A percentile compares a stretch with the other conserved stretches of the same genome.
Conservation (phyloP, 495 filamentous ascomycete species). For the Cenococcum geophilum region DNA sequence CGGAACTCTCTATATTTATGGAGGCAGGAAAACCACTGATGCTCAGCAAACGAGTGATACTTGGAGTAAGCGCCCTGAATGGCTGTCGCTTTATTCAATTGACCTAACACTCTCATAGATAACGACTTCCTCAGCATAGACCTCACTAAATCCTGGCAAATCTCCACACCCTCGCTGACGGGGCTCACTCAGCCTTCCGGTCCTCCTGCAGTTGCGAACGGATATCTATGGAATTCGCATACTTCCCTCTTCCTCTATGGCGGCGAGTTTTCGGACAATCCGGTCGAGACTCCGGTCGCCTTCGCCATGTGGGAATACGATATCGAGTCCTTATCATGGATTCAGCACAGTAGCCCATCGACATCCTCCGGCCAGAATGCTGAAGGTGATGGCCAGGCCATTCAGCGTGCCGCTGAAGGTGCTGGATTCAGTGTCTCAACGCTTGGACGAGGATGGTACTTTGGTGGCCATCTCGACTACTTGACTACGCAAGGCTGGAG, state of each 20-base stretch:
- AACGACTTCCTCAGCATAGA: conserved; percentile 65
- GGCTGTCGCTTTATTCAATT: background rate
- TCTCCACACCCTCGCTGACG: conserved; percentile 52
- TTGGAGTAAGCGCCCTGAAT: conserved; percentile 53
- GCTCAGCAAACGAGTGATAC: conserved; percentile 50
- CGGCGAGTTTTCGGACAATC: conserved; percentile 60
- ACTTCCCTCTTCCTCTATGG: conserved; percentile 65
- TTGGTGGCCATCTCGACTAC: conserved; percentile 65
- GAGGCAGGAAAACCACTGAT: conserved; percentile 52
- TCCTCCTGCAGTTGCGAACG: conserved; percentile 62
- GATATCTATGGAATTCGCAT: conserved; percentile 65
- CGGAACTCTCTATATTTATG: conserved; percentile 70
- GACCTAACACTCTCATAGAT: conserved; percentile 43
- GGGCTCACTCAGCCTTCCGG: conserved; percentile 60
- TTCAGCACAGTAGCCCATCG: conserved; percentile 49
- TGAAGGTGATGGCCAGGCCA: conserved; percentile 44
- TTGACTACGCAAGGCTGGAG: conserved; percentile 67
- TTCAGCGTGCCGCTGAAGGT: conserved; percentile 64
- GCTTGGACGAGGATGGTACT: conserved; percentile 64
- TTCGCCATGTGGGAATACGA: conserved; percentile 62
- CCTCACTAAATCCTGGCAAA: conserved; percentile 61
- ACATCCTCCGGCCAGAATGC: conserved; percentile 56
- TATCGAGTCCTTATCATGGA: conserved; percentile 54
- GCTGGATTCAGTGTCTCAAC: conserved; percentile 62
- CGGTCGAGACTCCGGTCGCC: conserved; percentile 46